A percentile compares a stretch with the other conserved stretches of the same genome.
These are phyloP conservation scores for Phytophthora palmivora DNA, from an alignment of 352 stramenopile species.

Conservation along the genomic window DNA sequence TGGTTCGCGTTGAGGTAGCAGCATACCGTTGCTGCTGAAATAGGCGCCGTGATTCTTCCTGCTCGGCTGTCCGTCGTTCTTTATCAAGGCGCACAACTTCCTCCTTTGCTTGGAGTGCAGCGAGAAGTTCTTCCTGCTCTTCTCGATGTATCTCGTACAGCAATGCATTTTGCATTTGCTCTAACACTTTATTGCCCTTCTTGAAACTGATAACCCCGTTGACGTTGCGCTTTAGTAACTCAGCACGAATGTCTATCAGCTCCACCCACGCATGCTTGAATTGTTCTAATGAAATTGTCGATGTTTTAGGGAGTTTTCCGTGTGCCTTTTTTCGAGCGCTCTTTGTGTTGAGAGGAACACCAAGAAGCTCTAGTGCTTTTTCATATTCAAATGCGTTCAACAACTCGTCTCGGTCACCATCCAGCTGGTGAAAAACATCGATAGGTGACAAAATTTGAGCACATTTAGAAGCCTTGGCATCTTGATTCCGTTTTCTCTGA, in stretches of 20 bases:
- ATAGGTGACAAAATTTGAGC: slow-evolving; percentile 46
- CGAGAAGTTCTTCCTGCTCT: slow-evolving; percentile 56
- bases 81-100: slow-evolving; percentile 64
- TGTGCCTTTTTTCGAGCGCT: slow-evolving; percentile 26
- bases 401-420: slow-evolving; percentile 62
- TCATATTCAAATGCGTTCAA: slow-evolving; percentile 78
- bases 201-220: slow-evolving; percentile 13
- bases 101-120: slow-evolving; percentile 59
- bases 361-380: slow-evolving; percentile 61
- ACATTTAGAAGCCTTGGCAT: slow-evolving; percentile 1
- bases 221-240: slow-evolving; percentile 49
- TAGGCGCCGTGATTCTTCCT: slow-evolving; percentile 51
- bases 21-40: slow-evolving; percentile 59
- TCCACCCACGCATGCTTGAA: slow-evolving; percentile 68
- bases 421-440: slow-evolving; percentile 69
- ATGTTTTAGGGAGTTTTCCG: slow-evolving; percentile 43
- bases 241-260: slow-evolving; percentile 51
- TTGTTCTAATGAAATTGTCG: slow-evolving; percentile 50
- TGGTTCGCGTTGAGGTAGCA: slow-evolving; percentile 60
- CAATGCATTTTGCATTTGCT: slow-evolving; percentile 40
- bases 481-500: slow-evolving; percentile 17
- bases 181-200: slow-evolving; percentile 24
- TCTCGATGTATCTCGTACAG: slow-evolving; percentile 48
- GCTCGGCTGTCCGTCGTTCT: slow-evolving; percentile 43
- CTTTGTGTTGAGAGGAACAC: slow-evolving; percentile 30